Percentiles rank a stretch among this genome's conserved stretches.
These are phyloP conservation scores for Megacollybia marginata DNA, from an alignment of 768 basidiomycete genomes.

Conservation along the genomic window DNA sequence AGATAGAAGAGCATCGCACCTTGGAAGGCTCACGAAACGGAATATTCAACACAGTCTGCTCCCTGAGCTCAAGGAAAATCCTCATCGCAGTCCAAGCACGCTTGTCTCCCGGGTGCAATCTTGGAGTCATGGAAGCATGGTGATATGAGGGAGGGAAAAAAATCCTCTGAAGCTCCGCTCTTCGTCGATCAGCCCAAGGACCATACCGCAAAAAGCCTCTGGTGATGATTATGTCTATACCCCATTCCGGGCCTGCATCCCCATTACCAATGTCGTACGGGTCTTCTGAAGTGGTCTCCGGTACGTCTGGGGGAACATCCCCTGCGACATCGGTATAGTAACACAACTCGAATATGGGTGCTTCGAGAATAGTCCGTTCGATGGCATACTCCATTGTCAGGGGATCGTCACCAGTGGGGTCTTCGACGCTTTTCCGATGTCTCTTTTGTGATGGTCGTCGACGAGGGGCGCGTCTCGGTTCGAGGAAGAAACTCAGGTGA, in stretches of 20 bases:
- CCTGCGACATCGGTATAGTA: constrained; percentile 88
- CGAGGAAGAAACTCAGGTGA: constrained; percentile 20
- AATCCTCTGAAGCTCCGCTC: constrained; percentile 66
- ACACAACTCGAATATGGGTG: constrained; percentile 66
- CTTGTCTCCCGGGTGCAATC: constrained; percentile 67
- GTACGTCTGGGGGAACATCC: constrained; percentile 44
- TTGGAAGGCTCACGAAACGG: constrained; percentile 92
- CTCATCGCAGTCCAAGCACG: constrained; percentile 80
- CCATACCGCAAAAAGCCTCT: constrained; percentile 79
- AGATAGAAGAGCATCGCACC: constrained; percentile 26
- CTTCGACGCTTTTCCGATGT: constrained; percentile 34
- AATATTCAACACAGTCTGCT: constrained; percentile 70
- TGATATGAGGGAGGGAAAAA: constrained; percentile 84
- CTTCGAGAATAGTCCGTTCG: constrained; percentile 75
- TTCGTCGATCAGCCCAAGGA: constrained; percentile 94
- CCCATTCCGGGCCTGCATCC: constrained; percentile 88
- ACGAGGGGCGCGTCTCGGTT: not conserved
- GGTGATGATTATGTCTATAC: constrained; percentile 75
- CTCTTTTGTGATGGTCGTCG: not conserved
- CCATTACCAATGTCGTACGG: constrained; percentile 78
- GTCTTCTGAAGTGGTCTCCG: constrained; percentile 26
- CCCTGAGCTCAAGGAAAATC: constrained; percentile 74
- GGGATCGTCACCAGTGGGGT: constrained; percentile 50
- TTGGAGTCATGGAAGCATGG: constrained; percentile 46
- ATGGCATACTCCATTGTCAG: constrained; percentile 76